Evolutionary conservation across 1,284 basidiomycete species (phyloP), one percentile per base, ranked within the genome.

Genomic region (Ceratobasidium sp.): DNA sequence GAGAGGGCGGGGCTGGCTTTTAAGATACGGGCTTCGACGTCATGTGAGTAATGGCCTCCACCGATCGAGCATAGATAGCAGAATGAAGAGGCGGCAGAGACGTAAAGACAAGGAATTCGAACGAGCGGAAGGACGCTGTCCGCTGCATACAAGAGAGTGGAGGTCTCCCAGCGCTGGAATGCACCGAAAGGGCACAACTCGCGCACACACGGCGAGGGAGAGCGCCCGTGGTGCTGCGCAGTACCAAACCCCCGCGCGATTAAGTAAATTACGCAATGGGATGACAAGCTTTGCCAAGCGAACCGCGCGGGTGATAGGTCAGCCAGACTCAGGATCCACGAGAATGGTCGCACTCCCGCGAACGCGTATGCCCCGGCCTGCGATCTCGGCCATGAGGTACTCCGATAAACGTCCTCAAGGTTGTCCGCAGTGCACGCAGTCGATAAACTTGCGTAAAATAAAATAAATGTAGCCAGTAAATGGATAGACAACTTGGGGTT

Each of bases 11-110:
- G 41, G 19, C 14, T 29, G 24, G 48, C 54, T 71, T 71, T 71
- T 66, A 71, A 59, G 50, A n/a, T 9, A 8, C 33, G 22, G 59
- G 60, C 48, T 24, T 22, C 56, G 45, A 71, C 67, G 67, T 71
- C 67, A 71, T 71, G 67, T 71, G 54, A 59, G 67, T 44, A 47
- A 63, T 41, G 33, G 48, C 67, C 67, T 71, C 67, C 67, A 71
- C 67, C 67, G 67, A 71, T 71, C 67, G 54, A n/a, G 41, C 48
- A 36, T 44, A 56, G 67, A 71, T 71, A 71, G 67, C 19, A 54
- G 67, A 22, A 17, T n/a, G 48, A 45, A 31, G 24, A 27, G 17
- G 33, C 53, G 54, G 9, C 54, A 50, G 44, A n/a, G 67, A 71
- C 67, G 67, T 71, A 71, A 71, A 71, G 60, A 11, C 29, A n/a